Evolutionary conservation across 2,329 filamentous ascomycete species (phyloP).

Genomic region (Cladosporium sphaerospermum): DNA sequence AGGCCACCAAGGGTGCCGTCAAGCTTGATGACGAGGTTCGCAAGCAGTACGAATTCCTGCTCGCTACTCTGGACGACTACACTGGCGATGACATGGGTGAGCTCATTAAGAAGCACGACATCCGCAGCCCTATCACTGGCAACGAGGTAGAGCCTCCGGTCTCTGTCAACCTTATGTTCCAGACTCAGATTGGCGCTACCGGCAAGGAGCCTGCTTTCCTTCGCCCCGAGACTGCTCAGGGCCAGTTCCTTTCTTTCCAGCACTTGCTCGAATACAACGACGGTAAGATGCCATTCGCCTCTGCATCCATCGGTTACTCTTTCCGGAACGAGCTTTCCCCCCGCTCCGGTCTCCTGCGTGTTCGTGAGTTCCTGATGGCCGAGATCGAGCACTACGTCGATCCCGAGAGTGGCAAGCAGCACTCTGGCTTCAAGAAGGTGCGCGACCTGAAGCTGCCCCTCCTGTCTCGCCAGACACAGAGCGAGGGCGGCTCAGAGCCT

Average conservation of each 20-base stretch:
- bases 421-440: slow-evolving; percentile 79
- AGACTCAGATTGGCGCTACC: slow-evolving; percentile 88
- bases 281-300: slow-evolving; percentile 91
- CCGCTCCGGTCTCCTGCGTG: slow-evolving; percentile 79
- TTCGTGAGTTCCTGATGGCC: slow-evolving; percentile 97
- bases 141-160: slow-evolving; percentile 73
- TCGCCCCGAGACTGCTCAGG: slow-evolving; percentile 92
- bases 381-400: slow-evolving; percentile 99
- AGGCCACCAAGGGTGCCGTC: slow-evolving; percentile 60
- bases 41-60: slow-evolving; percentile 81
- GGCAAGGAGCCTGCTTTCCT: slow-evolving; percentile 80
- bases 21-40: slow-evolving; percentile 83
- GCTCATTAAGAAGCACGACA: slow-evolving; percentile 84
- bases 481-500: slow-evolving; percentile 73
- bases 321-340: slow-evolving; percentile 98
- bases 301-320: slow-evolving; percentile 93
- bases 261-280: slow-evolving; percentile 97
- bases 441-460: slow-evolving; percentile 77
- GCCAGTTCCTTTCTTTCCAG: slow-evolving; percentile 94
- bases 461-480: slow-evolving; percentile 77
- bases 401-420: slow-evolving; percentile 89
- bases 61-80: slow-evolving; percentile 95
- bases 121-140: slow-evolving; percentile 79
- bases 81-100: slow-evolving; percentile 77
- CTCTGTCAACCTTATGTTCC: slow-evolving; percentile 98